Base-by-base conservation (phyloP, 2,329 filamentous ascomycete species). In the Phoma herbarum region DNA sequence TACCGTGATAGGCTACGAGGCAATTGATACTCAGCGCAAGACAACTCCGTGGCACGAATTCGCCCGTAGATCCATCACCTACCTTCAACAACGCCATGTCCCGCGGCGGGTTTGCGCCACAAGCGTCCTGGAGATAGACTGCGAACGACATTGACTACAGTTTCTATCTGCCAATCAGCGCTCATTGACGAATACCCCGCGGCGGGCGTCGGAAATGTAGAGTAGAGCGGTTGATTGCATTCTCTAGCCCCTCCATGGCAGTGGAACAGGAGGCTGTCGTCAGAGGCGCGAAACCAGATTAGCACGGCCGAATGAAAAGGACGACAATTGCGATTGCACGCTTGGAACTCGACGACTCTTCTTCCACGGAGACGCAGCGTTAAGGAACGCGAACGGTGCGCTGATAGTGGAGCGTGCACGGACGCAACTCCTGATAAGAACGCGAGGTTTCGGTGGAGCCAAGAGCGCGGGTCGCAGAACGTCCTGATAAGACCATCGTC, bases 381-480 rank as follows among this genome's bases (percentile, higher is more conserved):
- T 18, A 9, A 39, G 52, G 20, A 14, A 48, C 31, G 49, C 14
- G 22, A 22, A 22, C 37, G n/a, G 37, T 11, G 33, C 45, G 33
- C 35, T 28, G 29, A 42, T 47, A 47, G 55, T 49, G 52, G 46
- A 37, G 20, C 28, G 52, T 31, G 59, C 51, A 60, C 57, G 54
- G 67, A 44, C 60, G 55, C 11, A 2, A 26, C 61, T 57, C 49
- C 59, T 60, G 69, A 70, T 71, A 71, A 71, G 67, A 49, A 45
- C 31, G 31, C 52, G 33, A 50, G 23, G 37, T 12, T 39, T 43
- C 29, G 49, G 35, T 60, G 64, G 63, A 47, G 66, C 65, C 61
- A 69, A 68, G 66, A 41, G 26, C 48, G 33, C n/a, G 42, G 25
- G 54, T 25, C 37, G 22, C 29, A 9, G 37, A 10, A n/a, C 26